Evolutionary conservation across 768 basidiomycete genomes (phyloP).

Genomic region (Russula compacta): DNA sequence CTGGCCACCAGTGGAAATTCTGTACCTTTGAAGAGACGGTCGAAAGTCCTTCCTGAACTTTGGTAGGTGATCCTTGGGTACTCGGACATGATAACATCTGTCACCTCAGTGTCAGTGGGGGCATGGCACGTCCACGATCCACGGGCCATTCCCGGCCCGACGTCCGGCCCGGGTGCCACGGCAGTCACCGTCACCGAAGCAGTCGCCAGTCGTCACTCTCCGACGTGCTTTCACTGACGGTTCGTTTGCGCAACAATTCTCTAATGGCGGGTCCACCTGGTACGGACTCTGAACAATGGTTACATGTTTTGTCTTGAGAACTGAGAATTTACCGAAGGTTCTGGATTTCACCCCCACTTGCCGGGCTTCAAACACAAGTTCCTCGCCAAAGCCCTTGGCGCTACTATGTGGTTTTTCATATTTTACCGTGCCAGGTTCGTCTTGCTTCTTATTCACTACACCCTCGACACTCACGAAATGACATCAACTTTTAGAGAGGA

Average conservation of each 20-base stretch:
- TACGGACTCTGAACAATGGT: background rate
- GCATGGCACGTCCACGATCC: too few species aligned
- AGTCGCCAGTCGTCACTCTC: background rate
- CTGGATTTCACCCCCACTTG: slow-evolving; percentile 86
- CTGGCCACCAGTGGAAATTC: background rate
- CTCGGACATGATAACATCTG: background rate
- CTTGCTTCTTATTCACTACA: background rate
- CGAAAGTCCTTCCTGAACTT: slow-evolving; percentile 33
- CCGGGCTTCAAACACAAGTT: slow-evolving; percentile 69
- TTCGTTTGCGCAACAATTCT: background rate
- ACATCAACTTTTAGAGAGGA: slow-evolving; percentile 26
- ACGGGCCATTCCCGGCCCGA: background rate
- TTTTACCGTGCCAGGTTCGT: slow-evolving; percentile 90
- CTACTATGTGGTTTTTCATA: slow-evolving; percentile 98
- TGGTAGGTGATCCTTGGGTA: slow-evolving; percentile 15
- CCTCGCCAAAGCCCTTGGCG: slow-evolving; percentile 78
- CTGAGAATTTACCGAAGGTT: slow-evolving; percentile 30
- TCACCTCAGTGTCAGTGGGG: too few species aligned
- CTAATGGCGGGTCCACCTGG: slow-evolving; percentile 17
- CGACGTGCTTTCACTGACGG: background rate
- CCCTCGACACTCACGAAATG: background rate
- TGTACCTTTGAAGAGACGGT: slow-evolving; percentile 43
- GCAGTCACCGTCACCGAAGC: slow-evolving; percentile 1
- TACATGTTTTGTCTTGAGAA: background rate
- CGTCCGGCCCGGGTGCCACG: background rate